Conservation (phyloP, 148 eudicot species). For the Spergularia bocconei region DNA sequence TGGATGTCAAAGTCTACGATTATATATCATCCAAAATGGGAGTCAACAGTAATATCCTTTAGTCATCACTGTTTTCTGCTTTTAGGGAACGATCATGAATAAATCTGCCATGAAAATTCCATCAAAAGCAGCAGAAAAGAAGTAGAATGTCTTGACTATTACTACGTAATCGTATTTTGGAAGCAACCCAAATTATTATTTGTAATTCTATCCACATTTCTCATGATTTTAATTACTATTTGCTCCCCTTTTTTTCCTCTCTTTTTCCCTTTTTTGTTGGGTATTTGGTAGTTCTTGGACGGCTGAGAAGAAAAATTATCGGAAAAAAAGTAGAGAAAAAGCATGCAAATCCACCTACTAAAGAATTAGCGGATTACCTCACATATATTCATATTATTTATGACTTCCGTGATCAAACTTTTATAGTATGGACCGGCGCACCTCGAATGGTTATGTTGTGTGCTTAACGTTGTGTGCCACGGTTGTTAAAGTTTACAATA, state of each 20-base stretch:
- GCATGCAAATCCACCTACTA: conserved; percentile 16
- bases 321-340: conserved; percentile 17
- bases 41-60: neutral
- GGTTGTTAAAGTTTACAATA: neutral
- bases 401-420: conserved; percentile 6
- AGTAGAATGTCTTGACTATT: conserved; percentile 23
- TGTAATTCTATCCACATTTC: neutral
- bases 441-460: conserved; percentile 23
- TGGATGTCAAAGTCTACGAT: conserved; percentile 5
- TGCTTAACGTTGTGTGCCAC: neutral
- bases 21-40: conserved; percentile 8
- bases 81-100: conserved; percentile 23
- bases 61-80: conserved; percentile 8
- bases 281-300: conserved; percentile 21
- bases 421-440: conserved; percentile 23
- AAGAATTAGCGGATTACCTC: neutral
- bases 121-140: conserved; percentile 17
- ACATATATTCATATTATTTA: neutral
- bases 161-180: conserved; percentile 7
- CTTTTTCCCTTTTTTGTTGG: conserved; percentile 8
- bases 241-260: neutral
- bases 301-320: conserved; percentile 21
- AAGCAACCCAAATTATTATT: conserved; percentile 5
- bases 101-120: conserved; percentile 6
- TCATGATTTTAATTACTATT: neutral